Evolutionary conservation across 2,329 filamentous ascomycete species (phyloP), one percentile per base, ranked within the genome.

Genomic region (Beauveria sp.): DNA sequence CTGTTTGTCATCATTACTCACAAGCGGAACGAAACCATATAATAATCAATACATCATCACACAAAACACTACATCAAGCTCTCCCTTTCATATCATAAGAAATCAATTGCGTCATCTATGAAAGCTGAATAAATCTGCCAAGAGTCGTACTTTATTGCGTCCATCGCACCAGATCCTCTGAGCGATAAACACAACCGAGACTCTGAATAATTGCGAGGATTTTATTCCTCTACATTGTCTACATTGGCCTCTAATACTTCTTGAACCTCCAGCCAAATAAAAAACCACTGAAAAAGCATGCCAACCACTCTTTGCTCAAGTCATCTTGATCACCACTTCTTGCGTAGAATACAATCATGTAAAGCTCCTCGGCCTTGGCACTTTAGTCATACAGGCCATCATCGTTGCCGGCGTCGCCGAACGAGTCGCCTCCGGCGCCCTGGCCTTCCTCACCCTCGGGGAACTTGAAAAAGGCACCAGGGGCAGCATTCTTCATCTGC

Each of bases 381-480:
- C 65, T 77, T 84, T 93, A 97, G 79, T 96, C 91, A 77, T 98
- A 98, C 75, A 98, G 90, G 79, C 93, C 93, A 77, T 97, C 93
- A 73, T 98, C 93, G 75, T 96, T 93, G 70, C 91, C 93, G 68
- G 86, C 90, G 70, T 93, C 89, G 66, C 92, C 93, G 69, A 95
- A 93, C 55, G 85, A 75, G 79, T 82, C 81, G 67, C 83, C 77
- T 65, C 81, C 77, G 79, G 84, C 74, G 78, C 83, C 68, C 78
- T 83, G 86, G 81, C 89, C 82, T 83, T 90, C 80, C 22, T 70
- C 75, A 22, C 86, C 89, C 64, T 82, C 81, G 38, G 90, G 93
- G 87, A 99, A 99, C 78, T 96, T 93, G 90, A 99, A 99, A 85
- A 95, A 97, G 69, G 91, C 92, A 71, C 93, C 93, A 45, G 93